Evolutionary conservation across 331 rosid species (phyloP).

Genomic region (Pyracantha coccinea): DNA sequence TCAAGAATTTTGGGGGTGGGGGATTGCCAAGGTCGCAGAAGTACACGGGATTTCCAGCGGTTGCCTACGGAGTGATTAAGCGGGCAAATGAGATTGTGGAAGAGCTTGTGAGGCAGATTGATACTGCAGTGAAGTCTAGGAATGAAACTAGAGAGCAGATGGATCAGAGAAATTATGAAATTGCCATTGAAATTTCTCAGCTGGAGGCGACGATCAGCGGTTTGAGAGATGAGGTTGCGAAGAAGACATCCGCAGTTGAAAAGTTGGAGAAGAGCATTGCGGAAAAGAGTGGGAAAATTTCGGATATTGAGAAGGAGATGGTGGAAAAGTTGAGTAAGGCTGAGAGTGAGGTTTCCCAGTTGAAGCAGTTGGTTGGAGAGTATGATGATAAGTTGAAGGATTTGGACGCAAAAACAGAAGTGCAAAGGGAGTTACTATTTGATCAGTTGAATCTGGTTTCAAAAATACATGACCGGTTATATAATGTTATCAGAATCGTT

Average conservation of each 20-base stretch:
- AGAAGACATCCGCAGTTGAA: constrained; percentile 42
- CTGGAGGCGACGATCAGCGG: constrained; percentile 77
- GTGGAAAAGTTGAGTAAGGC: constrained; percentile 37
- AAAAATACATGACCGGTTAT: constrained; percentile 68
- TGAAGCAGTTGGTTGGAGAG: constrained; percentile 56
- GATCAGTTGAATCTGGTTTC: constrained; percentile 79
- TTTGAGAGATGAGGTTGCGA: constrained; percentile 68
- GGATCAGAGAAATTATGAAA: constrained; percentile 90
- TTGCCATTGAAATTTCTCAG: constrained; percentile 96
- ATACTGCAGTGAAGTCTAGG: constrained; percentile 56
- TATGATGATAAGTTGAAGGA: constrained; percentile 57
- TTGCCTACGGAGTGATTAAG: constrained; percentile 81
- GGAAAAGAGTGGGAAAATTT: constrained; percentile 46
- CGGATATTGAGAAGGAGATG: constrained; percentile 41
- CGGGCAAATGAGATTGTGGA: constrained; percentile 92
- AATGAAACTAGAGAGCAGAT: constrained; percentile 87
- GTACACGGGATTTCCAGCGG: constrained; percentile 71
- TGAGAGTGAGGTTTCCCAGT: constrained; percentile 39
- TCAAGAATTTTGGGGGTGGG: constrained; percentile 43
- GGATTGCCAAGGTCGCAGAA: constrained; percentile 72
- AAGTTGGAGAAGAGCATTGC: constrained; percentile 52
- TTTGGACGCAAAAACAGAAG: constrained; percentile 45
- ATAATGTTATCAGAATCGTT: constrained; percentile 43
- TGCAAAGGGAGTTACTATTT: constrained; percentile 60
- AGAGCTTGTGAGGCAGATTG: constrained; percentile 71